These are phyloP conservation scores for Penicillium sp. DNA, from an alignment of 2,329 filamentous ascomycete species.

Conservation along the genomic window DNA sequence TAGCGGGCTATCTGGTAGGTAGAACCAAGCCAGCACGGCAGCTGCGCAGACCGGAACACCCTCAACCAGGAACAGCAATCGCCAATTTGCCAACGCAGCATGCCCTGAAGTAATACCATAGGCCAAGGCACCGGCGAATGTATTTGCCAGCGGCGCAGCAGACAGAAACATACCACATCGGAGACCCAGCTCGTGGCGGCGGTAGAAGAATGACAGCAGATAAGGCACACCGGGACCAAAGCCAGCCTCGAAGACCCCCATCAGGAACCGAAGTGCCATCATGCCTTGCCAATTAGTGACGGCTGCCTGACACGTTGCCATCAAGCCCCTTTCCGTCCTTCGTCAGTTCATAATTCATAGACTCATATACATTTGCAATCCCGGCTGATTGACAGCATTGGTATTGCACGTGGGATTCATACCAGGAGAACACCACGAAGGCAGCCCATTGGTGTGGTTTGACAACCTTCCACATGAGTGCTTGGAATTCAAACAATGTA, in stretches of 20 bases:
- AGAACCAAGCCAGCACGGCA: conserved; percentile 55
- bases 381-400: conserved; percentile 16
- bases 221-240: conserved; percentile 50
- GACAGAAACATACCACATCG: conserved; percentile 56
- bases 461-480: conserved; percentile 47
- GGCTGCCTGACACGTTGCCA: conserved; percentile 49
- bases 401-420: conserved; percentile 21
- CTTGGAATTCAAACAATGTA: conserved; percentile 43
- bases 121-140: conserved; percentile 69
- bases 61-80: conserved; percentile 64
- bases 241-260: conserved; percentile 48
- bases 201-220: conserved; percentile 59
- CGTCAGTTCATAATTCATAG: conserved; percentile 3
- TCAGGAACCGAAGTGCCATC: conserved; percentile 51
- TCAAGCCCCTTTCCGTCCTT: conserved; percentile 41
- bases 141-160: conserved; percentile 69
- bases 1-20: conserved; percentile 53
- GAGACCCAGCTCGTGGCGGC: conserved; percentile 56
- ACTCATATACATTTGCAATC: conserved; percentile 14
- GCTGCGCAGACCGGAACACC: conserved; percentile 59
- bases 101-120: conserved; percentile 64
- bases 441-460: conserved; percentile 45
- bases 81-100: conserved; percentile 60
- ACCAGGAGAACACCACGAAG: conserved; percentile 44
- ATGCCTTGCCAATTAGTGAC: conserved; percentile 46